phyloP scores from a whole-genome alignment of 2,329 filamentous ascomycete species.

The Fusarium subtropicale region DNA sequence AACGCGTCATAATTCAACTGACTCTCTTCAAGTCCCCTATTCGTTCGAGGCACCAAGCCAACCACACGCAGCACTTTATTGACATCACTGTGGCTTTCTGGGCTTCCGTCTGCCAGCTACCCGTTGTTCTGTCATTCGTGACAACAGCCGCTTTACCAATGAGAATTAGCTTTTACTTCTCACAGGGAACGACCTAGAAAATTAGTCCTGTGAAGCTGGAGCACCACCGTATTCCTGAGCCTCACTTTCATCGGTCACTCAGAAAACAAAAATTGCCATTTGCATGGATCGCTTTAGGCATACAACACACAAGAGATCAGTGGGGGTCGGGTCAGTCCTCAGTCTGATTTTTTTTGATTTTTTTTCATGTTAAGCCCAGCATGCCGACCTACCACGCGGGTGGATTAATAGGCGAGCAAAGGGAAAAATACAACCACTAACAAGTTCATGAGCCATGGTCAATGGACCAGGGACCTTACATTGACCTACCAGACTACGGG shows the following conservation, averaged over 20 bases:
- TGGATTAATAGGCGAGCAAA: constrained; percentile 27
- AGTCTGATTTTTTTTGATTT: constrained; percentile 33
- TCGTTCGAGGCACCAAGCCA: constrained; percentile 35
- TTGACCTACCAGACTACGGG: background rate
- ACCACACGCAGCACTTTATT: constrained; percentile 38
- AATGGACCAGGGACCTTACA: constrained; percentile 7
- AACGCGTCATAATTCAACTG: constrained; percentile 29
- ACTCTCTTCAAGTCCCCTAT: constrained; percentile 35
- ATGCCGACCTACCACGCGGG: constrained; percentile 41
- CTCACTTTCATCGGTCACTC: constrained; percentile 23
- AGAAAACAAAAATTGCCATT: constrained; percentile 27
- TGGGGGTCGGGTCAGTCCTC: constrained; percentile 42
- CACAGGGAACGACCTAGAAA: constrained; percentile 8
- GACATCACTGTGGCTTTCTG: constrained; percentile 43
- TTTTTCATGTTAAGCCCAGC: constrained; percentile 38
- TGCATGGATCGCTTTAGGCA: constrained; percentile 5
- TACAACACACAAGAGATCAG: constrained; percentile 11
- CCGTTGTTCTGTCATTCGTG: constrained; percentile 27
- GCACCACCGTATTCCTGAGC: constrained; percentile 11
- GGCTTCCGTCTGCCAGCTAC: constrained; percentile 10
- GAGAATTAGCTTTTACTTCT: constrained; percentile 18
- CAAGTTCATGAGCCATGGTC: background rate
- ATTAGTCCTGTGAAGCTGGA: constrained; percentile 2
- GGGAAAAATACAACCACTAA: constrained; percentile 3
- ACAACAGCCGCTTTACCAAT: constrained; percentile 29